Evolutionary conservation across 306 rosid species (phyloP).

Genomic region (Cucumis hystrix): DNA sequence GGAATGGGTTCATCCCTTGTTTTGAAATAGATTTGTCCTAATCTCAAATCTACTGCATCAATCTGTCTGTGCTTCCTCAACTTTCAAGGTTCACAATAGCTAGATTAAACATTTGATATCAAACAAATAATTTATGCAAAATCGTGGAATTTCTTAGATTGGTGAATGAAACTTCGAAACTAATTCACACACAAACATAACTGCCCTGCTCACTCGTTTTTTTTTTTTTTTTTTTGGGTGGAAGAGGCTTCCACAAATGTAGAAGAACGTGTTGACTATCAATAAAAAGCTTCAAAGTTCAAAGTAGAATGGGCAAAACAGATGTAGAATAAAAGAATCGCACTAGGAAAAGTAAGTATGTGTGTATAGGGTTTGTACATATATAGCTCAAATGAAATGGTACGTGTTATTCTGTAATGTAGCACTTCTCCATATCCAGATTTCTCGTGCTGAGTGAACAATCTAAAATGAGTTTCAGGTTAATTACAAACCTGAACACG

Average conservation of each 20-base stretch:
- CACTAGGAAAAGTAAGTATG: not conserved
- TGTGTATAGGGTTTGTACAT: too few species aligned
- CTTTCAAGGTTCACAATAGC: not conserved
- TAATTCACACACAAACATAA: not conserved
- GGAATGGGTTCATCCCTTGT: not conserved
- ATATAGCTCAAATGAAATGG: not conserved
- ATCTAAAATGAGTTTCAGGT: not conserved
- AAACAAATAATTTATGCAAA: not conserved
- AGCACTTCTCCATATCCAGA: not conserved
- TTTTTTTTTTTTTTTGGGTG: not conserved
- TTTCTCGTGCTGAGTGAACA: not conserved
- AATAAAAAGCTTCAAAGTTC: not conserved
- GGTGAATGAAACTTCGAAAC: not conserved
- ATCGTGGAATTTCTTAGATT: not conserved
- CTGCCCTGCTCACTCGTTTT: not conserved
- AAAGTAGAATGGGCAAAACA: not conserved
- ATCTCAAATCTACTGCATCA: too few species aligned
- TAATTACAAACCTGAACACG: slow-evolving; percentile 85
- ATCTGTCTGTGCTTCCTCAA: not conserved
- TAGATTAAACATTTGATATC: not conserved
- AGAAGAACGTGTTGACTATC: not conserved
- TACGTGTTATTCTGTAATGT: not conserved
- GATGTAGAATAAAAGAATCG: not conserved
- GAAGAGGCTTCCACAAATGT: not conserved
- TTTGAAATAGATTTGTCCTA: not conserved